A percentile compares a stretch with the other conserved stretches of the same genome.
Conservation (phyloP, 768 basidiomycete genomes). For the Trametes cinnabarina region DNA sequence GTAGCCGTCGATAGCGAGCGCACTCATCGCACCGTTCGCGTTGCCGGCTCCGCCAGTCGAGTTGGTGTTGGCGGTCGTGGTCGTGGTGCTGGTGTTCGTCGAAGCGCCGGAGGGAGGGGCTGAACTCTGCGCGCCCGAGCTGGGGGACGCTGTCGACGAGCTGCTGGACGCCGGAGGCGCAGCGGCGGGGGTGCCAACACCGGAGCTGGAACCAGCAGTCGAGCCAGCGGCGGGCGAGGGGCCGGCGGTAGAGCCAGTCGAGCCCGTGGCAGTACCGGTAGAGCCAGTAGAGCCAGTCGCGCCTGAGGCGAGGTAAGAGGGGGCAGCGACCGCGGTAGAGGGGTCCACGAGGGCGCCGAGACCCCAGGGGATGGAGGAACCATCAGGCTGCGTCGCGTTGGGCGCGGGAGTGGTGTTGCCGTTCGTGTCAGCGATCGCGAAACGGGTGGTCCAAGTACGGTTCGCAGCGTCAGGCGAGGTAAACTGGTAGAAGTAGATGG, state of each 20-base stretch:
- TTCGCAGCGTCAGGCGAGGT: constrained; percentile 40
- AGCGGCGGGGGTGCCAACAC: constrained; percentile 1
- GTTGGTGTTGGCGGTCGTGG: neutral
- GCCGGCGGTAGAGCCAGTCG: constrained; percentile 2
- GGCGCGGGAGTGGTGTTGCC: constrained; percentile 48
- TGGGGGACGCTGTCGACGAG: constrained; percentile 3
- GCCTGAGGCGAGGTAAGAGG: constrained; percentile 13
- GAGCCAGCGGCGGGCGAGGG: neutral
- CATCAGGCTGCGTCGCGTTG: constrained; percentile 50
- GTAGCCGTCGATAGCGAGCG: constrained; percentile 16
- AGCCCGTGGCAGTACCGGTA: neutral
- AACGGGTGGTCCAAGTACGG: constrained; percentile 70
- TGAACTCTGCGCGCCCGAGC: neutral
- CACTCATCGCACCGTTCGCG: constrained; percentile 14
- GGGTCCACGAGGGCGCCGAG: constrained; percentile 51
- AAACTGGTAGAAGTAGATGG: constrained; percentile 85
- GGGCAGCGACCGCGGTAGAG: constrained; percentile 33
- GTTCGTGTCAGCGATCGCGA: constrained; percentile 58
- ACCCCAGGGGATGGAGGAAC: constrained; percentile 60
- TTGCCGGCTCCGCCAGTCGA: constrained; percentile 3
- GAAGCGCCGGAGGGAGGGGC: constrained; percentile 2
- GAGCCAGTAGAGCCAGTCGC: constrained; percentile 7
- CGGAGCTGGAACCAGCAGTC: constrained; percentile 5
- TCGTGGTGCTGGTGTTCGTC: neutral
- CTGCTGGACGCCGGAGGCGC: neutral